Evolutionary conservation across 2,329 filamentous ascomycete genomes (phyloP).

Genomic region (Paraconiothyrium sp.): DNA sequence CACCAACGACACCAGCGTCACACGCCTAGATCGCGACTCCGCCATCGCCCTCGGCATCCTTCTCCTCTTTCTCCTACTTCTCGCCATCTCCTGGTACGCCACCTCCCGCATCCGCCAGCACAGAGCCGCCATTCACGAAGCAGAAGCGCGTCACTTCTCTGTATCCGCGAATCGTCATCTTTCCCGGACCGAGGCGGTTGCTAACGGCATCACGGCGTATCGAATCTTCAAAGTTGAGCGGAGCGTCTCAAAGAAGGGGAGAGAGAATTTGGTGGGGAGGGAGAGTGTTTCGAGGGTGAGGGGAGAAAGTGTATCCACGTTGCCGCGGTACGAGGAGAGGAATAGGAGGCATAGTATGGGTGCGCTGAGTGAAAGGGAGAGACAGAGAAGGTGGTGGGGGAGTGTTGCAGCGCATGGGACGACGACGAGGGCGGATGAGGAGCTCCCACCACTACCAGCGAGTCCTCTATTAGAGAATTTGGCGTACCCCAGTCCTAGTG

Average conservation of each 20-base stretch:
- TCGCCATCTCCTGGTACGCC: background rate
- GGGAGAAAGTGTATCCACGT: slow-evolving; percentile 1
- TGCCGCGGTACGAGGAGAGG: slow-evolving; percentile 5
- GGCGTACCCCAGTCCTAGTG: background rate
- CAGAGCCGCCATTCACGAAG: background rate
- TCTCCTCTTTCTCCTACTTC: slow-evolving; percentile 6
- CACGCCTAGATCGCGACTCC: slow-evolving; percentile 21
- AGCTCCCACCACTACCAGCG: slow-evolving; percentile 4
- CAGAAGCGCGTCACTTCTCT: background rate
- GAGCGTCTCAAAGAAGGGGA: background rate
- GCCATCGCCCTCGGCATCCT: slow-evolving; percentile 24
- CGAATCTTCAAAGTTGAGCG: background rate
- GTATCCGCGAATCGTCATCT: background rate
- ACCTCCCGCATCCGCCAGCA: slow-evolving; percentile 5
- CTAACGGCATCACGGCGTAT: background rate
- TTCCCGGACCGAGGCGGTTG: background rate
- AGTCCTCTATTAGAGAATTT: background rate
- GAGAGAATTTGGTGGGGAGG: background rate
- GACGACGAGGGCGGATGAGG: background rate
- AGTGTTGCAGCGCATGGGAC: slow-evolving; percentile 2
- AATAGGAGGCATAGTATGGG: background rate
- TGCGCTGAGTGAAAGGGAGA: background rate
- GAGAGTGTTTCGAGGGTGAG: background rate
- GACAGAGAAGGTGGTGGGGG: background rate
- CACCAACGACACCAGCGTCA: background rate